Evolutionary conservation across 257 asterid species (phyloP), one percentile per base, ranked within the genome.

Genomic region (Knoxia roxburghii): DNA sequence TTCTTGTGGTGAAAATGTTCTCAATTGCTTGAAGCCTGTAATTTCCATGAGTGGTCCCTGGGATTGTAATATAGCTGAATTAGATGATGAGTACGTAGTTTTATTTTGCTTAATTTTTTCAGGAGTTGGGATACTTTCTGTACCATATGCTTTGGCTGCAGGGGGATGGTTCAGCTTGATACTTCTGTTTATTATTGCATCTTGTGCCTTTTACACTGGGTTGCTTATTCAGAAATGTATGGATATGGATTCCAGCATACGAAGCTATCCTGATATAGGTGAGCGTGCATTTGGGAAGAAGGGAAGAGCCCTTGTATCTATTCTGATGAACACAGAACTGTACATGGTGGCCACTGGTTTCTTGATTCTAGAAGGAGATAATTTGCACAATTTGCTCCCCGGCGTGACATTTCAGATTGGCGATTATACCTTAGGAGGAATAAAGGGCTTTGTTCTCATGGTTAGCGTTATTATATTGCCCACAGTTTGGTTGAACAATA

Each of bases 51-150:
- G 6, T 18, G 23, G 4, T 24, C 2, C 1, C 7, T 33, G 14
- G 64, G 29, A 18, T 17, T 11, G 24, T 61, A 5, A 64, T 48
- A 32, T 29, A 26, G 59, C 11, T 65, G 29, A n/a, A 35, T 37
- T 18, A 49, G 58, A 23, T 30, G 6, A 72, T n/a, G n/a, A n/a
- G n/a, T n/a, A 37, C 1, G 11, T 5, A 33, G 17, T 39, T 17
- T 9, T 8, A 21, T 3, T 37, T 37, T 41, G 58, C 7, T 3
- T 46, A 33, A 7, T 23, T 50, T 48, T 20, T 20, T 43, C 80
- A 93, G 99, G 99, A 60, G 91, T 90, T 1, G 99, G 99, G 40
- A 86, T 94, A 55, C 69, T 94, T 35, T 90, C 97, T 3, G 81
- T 86, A 65, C 96, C 97, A 7, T 87, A 82, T 78, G 97, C 96